Evolutionary conservation across 78 protist species (phyloP).

Genomic region (Creolimax fragrantissima): DNA sequence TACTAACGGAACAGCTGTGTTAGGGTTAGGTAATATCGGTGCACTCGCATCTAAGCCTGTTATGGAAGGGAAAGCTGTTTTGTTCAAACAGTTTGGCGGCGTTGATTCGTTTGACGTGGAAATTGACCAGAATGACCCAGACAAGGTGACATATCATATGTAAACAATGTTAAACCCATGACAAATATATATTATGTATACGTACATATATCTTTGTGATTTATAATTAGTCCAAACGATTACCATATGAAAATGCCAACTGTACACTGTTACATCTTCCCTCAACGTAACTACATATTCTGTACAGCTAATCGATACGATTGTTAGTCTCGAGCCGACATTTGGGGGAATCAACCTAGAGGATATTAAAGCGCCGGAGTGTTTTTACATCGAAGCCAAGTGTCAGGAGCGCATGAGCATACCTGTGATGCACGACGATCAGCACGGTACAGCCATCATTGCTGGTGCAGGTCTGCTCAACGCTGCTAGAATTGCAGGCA

Average conservation of each 20-base stretch:
- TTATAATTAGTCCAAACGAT: too few species aligned
- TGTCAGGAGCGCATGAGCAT: slow-evolving; percentile 13
- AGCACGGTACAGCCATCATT: slow-evolving; percentile 37
- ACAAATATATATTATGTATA: too few species aligned
- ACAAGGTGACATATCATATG: too few species aligned
- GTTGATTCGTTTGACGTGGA: slow-evolving; percentile 26
- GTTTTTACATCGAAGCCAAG: slow-evolving; percentile 14
- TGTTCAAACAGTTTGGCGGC: slow-evolving; percentile 27
- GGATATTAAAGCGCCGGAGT: slow-evolving; percentile 32
- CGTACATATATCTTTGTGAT: too few species aligned
- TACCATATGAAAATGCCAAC: too few species aligned
- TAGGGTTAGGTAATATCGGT: slow-evolving; percentile 38
- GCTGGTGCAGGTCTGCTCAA: slow-evolving; percentile 25
- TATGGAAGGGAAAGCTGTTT: slow-evolving; percentile 41
- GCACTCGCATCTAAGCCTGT: slow-evolving; percentile 35
- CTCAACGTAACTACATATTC: neutral
- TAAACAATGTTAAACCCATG: too few species aligned
- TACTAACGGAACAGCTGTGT: slow-evolving; percentile 35
- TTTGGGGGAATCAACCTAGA: slow-evolving; percentile 42
- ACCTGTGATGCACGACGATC: slow-evolving; percentile 40
- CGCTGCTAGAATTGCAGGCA: slow-evolving; percentile 9
- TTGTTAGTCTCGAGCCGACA: slow-evolving; percentile 11
- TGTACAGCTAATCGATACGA: neutral
- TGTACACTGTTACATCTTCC: too few species aligned
- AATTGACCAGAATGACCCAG: slow-evolving; percentile 12